Percentiles rank a stretch among this genome's conserved stretches.
These are phyloP conservation scores for Aspergillus eucalypticola DNA, from an alignment of 2,329 filamentous ascomycete species.

Conservation along the genomic window DNA sequence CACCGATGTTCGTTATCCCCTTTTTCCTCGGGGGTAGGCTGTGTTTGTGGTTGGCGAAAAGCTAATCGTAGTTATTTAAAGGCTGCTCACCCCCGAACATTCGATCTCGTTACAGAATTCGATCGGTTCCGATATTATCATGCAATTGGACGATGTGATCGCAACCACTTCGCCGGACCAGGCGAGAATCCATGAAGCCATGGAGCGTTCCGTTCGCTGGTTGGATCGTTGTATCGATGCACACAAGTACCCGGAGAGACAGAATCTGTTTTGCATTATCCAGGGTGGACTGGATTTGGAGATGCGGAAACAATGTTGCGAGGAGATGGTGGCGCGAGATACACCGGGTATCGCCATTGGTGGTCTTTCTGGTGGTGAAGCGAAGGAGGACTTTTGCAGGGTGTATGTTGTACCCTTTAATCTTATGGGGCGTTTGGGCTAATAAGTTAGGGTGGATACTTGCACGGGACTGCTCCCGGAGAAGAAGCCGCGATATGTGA, in stretches of 20 bases:
- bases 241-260: conserved; percentile 76
- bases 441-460: conserved; percentile 61
- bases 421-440: background rate
- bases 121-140: conserved; percentile 97
- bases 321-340: conserved; percentile 82
- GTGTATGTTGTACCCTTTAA: conserved; percentile 52
- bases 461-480: conserved; percentile 85
- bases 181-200: conserved; percentile 86
- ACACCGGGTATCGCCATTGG: conserved; percentile 97
- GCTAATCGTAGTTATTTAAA: conserved; percentile 22
- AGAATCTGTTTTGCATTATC: conserved; percentile 98
- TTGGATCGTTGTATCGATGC: conserved; percentile 90
- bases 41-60: background rate
- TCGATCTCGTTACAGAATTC: conserved; percentile 95
- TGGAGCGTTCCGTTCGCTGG: conserved; percentile 93
- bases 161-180: conserved; percentile 91
- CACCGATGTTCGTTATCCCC: conserved; percentile 66
- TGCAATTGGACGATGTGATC: conserved; percentile 98
- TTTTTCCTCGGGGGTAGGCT: background rate
- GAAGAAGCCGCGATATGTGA: conserved; percentile 95
- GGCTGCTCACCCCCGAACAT: conserved; percentile 91
- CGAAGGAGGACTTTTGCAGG: conserved; percentile 86
- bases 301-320: conserved; percentile 78
- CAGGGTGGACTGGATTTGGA: conserved; percentile 91
- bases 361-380: conserved; percentile 90